Evolutionary conservation across 176 grass and related monocot species (phyloP).

Genomic region (Puccinellia tenuiflora): DNA sequence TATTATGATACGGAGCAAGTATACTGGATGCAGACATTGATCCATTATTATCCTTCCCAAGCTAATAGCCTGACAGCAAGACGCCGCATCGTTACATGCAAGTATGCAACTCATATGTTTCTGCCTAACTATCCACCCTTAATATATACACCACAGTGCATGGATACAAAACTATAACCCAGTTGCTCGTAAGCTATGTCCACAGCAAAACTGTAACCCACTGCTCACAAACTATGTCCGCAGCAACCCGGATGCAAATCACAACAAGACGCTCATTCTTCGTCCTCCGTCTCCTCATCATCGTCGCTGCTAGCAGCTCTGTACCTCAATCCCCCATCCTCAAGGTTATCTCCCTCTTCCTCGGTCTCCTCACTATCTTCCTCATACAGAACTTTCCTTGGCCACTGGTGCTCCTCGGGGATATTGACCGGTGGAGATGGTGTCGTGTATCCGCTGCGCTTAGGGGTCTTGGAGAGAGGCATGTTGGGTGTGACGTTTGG

Average conservation of each 20-base stretch:
- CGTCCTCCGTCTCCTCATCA: slow-evolving; percentile 69
- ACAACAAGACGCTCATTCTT: slow-evolving; percentile 40
- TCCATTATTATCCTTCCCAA: neutral
- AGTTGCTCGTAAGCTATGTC: neutral
- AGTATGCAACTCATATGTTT: neutral
- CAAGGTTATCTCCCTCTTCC: slow-evolving; percentile 45
- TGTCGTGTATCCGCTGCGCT: slow-evolving; percentile 14
- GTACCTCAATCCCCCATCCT: slow-evolving; percentile 33
- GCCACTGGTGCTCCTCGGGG: slow-evolving; percentile 39
- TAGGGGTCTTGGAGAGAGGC: slow-evolving; percentile 36
- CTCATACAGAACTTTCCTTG: slow-evolving; percentile 27
- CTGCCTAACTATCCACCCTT: neutral
- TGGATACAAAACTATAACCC: neutral
- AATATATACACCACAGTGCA: neutral
- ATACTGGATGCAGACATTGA: neutral
- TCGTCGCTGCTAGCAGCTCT: slow-evolving; percentile 47
- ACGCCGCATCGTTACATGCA: neutral
- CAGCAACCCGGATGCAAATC: neutral
- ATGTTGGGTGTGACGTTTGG: slow-evolving; percentile 9
- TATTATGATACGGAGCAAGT: too few species aligned
- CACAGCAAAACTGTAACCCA: slow-evolving; percentile 18
- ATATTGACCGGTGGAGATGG: neutral
- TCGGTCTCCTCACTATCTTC: slow-evolving; percentile 77
- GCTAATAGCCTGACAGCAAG: slow-evolving; percentile 14
- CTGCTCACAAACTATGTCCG: slow-evolving; percentile 24